phyloP scores from a whole-genome alignment of 2,329 filamentous ascomycete genomes.

The Myriangium duriaei region DNA sequence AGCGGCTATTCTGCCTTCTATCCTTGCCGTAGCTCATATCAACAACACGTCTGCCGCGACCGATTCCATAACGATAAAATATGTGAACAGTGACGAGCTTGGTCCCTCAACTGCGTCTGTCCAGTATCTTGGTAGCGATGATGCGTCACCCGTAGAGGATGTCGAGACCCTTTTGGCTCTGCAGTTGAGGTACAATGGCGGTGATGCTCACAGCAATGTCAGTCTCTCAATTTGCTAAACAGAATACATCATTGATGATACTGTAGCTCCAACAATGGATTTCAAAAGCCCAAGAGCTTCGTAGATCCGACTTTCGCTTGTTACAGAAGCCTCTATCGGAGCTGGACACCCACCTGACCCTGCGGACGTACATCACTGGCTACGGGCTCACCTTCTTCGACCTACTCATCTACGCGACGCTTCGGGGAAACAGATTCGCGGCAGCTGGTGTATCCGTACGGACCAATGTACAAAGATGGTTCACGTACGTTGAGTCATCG shows the following conservation, averaged over 20 bases:
- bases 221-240: background rate
- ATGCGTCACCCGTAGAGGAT: background rate
- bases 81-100: background rate
- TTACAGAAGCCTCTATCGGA: background rate
- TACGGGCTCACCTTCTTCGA: background rate
- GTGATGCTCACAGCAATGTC: background rate
- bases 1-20: background rate
- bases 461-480: constrained; percentile 1
- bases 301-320: background rate
- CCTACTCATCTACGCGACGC: background rate
- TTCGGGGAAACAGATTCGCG: constrained; percentile 1
- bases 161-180: background rate
- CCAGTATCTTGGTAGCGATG: background rate
- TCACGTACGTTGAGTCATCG: background rate
- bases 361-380: background rate
- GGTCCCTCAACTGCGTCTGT: background rate
- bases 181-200: background rate
- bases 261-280: background rate
- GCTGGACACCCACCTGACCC: constrained; percentile 1
- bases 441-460: background rate
- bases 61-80: background rate
- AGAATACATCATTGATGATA: background rate
- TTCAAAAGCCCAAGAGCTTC: background rate
- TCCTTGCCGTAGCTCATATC: background rate
- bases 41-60: background rate